Base-by-base conservation (phyloP, 768 basidiomycete species). In the Podaxis carcinomalis region DNA sequence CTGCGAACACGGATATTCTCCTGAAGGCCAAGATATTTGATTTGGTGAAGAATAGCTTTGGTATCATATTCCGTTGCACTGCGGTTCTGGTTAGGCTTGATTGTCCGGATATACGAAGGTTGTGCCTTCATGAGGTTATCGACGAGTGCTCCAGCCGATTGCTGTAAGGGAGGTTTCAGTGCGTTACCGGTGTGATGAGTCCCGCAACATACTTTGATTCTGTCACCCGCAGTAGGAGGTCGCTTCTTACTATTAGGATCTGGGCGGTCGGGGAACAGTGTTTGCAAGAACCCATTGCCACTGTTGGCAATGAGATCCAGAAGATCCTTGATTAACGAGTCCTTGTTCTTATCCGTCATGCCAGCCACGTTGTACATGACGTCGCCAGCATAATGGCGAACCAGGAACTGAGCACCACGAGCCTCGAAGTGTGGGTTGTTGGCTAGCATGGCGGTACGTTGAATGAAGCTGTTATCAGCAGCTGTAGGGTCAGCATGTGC, bases 271-370 rank as follows among this genome's bases (percentile, higher is more conserved):
- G 92, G 90, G 81, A 99, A 99, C 3, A 99, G 72, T 0, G 79
- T 78, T 69, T 95, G 93, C 62, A 99, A 69, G 81, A 98, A 99
- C 49, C 82, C 76, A 69, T 98, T 95, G 13, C 83, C 78, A 65
- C 92, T 93, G 47, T 79, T 77, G 5, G 85, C 90, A 58, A 98
- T 80, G 47, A 98, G 83, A 68, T 99, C 96, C 58, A 98, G 79
- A 16, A 98, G 77, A 70, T 98, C 97, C 73, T 98, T 98, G 74
- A 95, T 83, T 55, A 99, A 80, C 1, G 93, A 86, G 69, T 99
- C 97, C 81, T 99, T 99, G 80, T 99, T 99, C 83, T 99, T 99
- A 76, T 99, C 97, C 14, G 97, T 98, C 96, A 99, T 99, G 2
- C 97, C 97, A 5, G 90, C 72, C 11, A 98, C 88, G 64, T 95